Evolutionary conservation across 2,329 filamentous ascomycete species (phyloP), one percentile per base, ranked within the genome.

Genomic region (Blumeriella jaapii): DNA sequence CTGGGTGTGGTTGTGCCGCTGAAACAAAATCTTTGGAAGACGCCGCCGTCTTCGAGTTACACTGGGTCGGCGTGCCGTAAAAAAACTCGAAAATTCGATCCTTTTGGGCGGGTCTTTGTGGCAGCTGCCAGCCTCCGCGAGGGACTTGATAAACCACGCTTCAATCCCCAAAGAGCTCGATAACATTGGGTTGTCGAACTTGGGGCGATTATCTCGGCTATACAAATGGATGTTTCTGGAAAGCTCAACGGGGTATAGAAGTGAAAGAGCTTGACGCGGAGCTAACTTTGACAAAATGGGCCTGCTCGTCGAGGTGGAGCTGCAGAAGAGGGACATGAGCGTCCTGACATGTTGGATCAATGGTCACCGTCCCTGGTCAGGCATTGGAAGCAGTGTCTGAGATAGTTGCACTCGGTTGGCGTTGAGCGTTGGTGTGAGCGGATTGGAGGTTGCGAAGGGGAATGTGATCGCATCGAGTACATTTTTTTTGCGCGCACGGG

Each of bases 251-350:
- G 54, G 51, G 38, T 52, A 56, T 34, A 58, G 29, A 32, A 57
- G 55, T 20, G 47, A 42, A 22, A 58, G 49, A 14, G 47, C 33
- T 13, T 49, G 53, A 44, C 54, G 55, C 48, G 54, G 47, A 45
- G 53, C 54, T 59, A 62, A 55, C 57, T 61, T 62, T 44, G 63
- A 61, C 58, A 61, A 56, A 55, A 61, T 55, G 56, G 62, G 61
- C 59, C 61, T 60, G 57, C 59, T 55, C 47, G 48, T 53, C 47
- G 52, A 63, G 64, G 65, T 61, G 59, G 67, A 62, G 60, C 61
- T 62, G 61, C 64, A 64, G 62, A 68, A 57, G 61, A 67, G 61
- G 69, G 69, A 73, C 74, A 79, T 78, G 71, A 69, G 69, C 67
- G 54, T 61, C 57, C 62, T 62, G 60, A 66, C 74, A 78, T 78